Percentiles rank a stretch among this genome's conserved stretches.
These are phyloP conservation scores for Pascua guehoae DNA, from an alignment of 1,284 basidiomycete genomes.

Conservation along the genomic window DNA sequence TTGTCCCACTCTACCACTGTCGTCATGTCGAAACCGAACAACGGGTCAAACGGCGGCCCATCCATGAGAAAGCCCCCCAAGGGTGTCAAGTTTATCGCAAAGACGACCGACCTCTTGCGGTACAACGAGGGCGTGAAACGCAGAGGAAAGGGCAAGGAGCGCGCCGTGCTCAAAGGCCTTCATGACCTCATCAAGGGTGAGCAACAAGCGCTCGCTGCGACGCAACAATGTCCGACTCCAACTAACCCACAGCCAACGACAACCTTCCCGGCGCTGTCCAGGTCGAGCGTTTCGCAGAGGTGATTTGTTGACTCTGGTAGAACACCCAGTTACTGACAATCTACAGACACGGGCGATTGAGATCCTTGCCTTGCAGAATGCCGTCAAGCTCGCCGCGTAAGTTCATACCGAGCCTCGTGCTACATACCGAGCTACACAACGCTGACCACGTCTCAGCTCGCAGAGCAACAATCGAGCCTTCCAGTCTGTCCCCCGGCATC, in stretches of 20 bases:
- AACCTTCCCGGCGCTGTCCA: slow-evolving; percentile 71
- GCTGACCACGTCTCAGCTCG: slow-evolving; percentile 23
- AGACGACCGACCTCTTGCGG: slow-evolving; percentile 32
- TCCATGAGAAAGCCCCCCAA: slow-evolving; percentile 5
- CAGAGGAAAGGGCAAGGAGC: slow-evolving; percentile 35
- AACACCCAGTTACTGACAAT: neutral
- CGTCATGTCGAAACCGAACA: slow-evolving; percentile 3
- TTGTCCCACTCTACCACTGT: neutral
- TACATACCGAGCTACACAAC: neutral
- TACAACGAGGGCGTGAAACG: slow-evolving; percentile 17
- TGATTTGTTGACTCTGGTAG: slow-evolving; percentile 41
- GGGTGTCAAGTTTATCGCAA: slow-evolving; percentile 28
- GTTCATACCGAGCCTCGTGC: slow-evolving; percentile 18
- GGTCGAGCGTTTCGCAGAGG: slow-evolving; percentile 82
- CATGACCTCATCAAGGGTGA: slow-evolving; percentile 27
- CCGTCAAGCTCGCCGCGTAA: slow-evolving; percentile 74
- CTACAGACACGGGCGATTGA: slow-evolving; percentile 75
- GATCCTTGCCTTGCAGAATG: slow-evolving; percentile 77
- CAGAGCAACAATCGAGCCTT: slow-evolving; percentile 75
- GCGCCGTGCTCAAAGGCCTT: slow-evolving; percentile 27
- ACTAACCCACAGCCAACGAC: slow-evolving; percentile 52
- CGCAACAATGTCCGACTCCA: neutral
- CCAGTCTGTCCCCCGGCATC: slow-evolving; percentile 82
- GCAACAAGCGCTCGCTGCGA: neutral
- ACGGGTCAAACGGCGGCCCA: neutral